phyloP scores from a whole-genome alignment of 352 stramenopile species.

The Plasmopara halstedii region DNA sequence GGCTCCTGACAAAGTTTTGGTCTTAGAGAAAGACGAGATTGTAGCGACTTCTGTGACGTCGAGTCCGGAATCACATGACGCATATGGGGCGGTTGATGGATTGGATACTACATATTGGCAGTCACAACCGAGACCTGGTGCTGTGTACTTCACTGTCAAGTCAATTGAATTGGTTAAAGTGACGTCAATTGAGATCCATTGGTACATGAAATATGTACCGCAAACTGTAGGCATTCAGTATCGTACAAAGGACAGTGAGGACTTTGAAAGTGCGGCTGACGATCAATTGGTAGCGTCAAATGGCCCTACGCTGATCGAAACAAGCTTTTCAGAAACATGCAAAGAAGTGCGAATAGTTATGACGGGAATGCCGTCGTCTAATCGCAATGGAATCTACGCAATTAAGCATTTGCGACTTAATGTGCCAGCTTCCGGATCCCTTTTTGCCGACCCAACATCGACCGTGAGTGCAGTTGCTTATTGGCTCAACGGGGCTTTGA shows the following conservation, averaged over 20 bases:
- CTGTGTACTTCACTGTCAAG: constrained; percentile 44
- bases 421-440: constrained; percentile 37
- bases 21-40: constrained; percentile 35
- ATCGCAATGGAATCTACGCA: constrained; percentile 61
- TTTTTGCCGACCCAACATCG: constrained; percentile 55
- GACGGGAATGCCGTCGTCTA: constrained; percentile 46
- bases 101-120: constrained; percentile 65
- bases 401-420: constrained; percentile 64
- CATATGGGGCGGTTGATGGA: constrained; percentile 49
- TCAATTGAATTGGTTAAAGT: constrained; percentile 31
- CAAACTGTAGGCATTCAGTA: constrained; percentile 53
- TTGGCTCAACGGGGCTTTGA: constrained; percentile 53
- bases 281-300: constrained; percentile 11
- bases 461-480: constrained; percentile 50
- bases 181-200: constrained; percentile 57
- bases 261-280: constrained; percentile 37
- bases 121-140: constrained; percentile 42
- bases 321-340: constrained; percentile 33
- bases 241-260: constrained; percentile 24
- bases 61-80: constrained; percentile 35
- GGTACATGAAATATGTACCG: constrained; percentile 61
- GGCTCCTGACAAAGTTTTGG: constrained; percentile 44
- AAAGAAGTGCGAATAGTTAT: constrained; percentile 55
- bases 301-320: constrained; percentile 29
- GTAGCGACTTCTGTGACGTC: constrained; percentile 48